Evolutionary conservation across 371 early-diverging fungal genomes (phyloP), one percentile per base, ranked within the genome.

Genomic region (Nematocida sp.): DNA sequence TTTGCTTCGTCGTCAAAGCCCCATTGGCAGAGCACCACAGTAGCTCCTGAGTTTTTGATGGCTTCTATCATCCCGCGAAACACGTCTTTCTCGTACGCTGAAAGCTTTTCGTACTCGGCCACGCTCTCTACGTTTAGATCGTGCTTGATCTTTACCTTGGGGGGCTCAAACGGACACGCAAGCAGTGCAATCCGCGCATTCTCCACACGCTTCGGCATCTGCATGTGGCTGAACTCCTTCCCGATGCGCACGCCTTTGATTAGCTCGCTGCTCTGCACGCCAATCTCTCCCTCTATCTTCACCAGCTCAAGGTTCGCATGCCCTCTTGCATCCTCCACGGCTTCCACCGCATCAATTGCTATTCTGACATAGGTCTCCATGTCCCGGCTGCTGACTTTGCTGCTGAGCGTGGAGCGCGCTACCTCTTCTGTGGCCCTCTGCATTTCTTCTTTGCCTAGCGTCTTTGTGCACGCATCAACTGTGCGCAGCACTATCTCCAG

Each of bases 1-100:
- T 96, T 99, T 45, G 98, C 99, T 84, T 99, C 98, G 81, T 99
- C 99, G 84, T 98, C 98, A 81, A 99, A 98, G 74, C 99, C 99
- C 98, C 98, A 98, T 85, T 99, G 98, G 86, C 97, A 98, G 55
- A 96, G 90, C 40, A 95, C 97, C 31, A 98, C 80, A 85, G 94
- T 94, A 55, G 96, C 96, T 40, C 95, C 95, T 57, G 90, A 87
- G 53, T 91, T 89, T 87, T 96, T 99, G 79, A 96, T 91, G 80
- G 87, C 87, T 63, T 88, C 85, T 66, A 98, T 93, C 98, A 99
- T 99, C 56, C 88, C 88, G 81, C 88, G 87, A 81, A 99, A 98
- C 81, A 91, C 91, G 63, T 91, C 88, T 78, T 86, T 87, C 85
- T 99, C 99, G 81, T 96, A 98, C 40, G 84, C 85, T 80, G 91